Conservation (phyloP, 2,329 filamentous ascomycete genomes). For the Epichloe amarillans region DNA sequence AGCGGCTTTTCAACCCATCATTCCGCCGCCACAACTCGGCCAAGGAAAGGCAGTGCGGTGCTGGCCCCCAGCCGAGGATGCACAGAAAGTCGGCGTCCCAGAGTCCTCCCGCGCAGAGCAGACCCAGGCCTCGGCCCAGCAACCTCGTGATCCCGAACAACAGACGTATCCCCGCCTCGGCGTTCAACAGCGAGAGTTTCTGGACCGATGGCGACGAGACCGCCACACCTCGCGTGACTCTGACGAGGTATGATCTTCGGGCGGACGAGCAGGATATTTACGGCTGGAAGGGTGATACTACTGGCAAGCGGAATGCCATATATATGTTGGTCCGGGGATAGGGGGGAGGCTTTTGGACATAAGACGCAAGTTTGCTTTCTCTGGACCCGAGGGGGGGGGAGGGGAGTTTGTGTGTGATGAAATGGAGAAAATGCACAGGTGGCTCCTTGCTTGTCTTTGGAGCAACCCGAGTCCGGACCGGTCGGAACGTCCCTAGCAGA, state of each 20-base stretch:
- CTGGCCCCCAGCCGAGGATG: neutral
- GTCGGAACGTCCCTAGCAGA: too few relatives aligned
- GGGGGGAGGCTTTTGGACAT: too few relatives aligned
- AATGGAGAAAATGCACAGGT: too few relatives aligned
- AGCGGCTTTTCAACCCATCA: neutral
- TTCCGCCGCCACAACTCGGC: neutral
- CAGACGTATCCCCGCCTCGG: neutral
- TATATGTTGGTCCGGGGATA: too few relatives aligned
- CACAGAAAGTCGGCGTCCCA: neutral
- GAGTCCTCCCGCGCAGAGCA: neutral
- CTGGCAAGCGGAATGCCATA: neutral
- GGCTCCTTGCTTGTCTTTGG: too few relatives aligned
- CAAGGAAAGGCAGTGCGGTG: neutral
- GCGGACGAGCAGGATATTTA: constrained; percentile 3
- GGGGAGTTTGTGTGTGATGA: too few relatives aligned
- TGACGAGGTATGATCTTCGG: constrained; percentile 4
- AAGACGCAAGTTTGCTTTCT: neutral
- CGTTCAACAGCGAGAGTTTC: constrained; percentile 1
- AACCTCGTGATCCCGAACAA: neutral
- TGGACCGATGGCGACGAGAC: constrained; percentile 1
- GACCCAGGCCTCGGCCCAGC: neutral
- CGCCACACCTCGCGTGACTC: constrained; percentile 3
- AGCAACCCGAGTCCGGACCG: too few relatives aligned
- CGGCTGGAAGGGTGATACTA: neutral
- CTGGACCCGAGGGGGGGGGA: too few relatives aligned